Evolutionary conservation across 225 moss, liverwort and hornwort species (phyloP).

Genomic region (Physcomitrium patens): DNA sequence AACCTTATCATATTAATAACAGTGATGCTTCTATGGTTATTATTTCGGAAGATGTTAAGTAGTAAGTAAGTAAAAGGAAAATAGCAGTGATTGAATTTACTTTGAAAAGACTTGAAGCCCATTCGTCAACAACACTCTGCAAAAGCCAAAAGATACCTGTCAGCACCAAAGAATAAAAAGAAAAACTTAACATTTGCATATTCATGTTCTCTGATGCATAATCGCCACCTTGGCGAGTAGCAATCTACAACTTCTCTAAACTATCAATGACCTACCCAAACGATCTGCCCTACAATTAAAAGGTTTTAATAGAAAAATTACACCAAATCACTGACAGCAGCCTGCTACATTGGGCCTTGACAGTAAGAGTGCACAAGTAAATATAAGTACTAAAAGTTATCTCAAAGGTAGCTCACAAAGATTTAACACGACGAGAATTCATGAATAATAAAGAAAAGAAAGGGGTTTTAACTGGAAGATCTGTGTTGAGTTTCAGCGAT

Average conservation of each 20-base stretch:
- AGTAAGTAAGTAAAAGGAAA: background rate
- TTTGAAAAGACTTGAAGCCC: slow-evolving; percentile 94
- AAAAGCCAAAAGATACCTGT: slow-evolving; percentile 50
- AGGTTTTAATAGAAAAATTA: background rate
- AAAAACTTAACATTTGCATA: slow-evolving; percentile 12
- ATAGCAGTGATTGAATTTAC: slow-evolving; percentile 33
- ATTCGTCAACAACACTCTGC: slow-evolving; percentile 97
- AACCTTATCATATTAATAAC: slow-evolving; percentile 1
- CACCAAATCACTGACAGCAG: slow-evolving; percentile 9
- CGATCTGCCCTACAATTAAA: background rate
- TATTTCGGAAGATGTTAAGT: slow-evolving; percentile 4
- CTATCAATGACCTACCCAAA: background rate
- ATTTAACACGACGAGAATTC: background rate
- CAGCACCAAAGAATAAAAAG: slow-evolving; percentile 36
- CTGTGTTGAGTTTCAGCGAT: slow-evolving; percentile 72
- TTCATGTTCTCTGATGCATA: background rate
- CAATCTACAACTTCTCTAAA: background rate
- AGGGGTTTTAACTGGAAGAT: slow-evolving; percentile 58
- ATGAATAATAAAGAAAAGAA: background rate
- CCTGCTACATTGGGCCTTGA: background rate
- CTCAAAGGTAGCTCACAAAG: slow-evolving; percentile 6
- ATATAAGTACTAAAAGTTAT: slow-evolving; percentile 1
- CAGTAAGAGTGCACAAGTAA: background rate
- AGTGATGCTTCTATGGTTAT: background rate
- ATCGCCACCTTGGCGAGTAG: background rate